Conservation (phyloP, 2,329 filamentous ascomycete species). For the Trichoderma polysporum region DNA sequence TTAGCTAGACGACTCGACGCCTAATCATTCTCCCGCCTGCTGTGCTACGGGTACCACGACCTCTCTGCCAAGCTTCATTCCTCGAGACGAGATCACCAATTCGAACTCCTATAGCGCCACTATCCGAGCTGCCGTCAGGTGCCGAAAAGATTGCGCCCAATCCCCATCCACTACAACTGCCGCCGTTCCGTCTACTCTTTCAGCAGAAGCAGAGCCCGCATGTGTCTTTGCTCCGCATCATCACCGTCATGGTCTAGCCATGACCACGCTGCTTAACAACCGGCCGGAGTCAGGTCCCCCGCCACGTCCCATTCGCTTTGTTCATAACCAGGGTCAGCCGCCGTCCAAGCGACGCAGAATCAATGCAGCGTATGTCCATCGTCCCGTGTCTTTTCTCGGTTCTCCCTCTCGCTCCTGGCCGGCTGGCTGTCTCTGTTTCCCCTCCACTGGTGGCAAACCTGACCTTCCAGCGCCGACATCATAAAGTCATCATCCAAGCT, state of each 20-base stretch:
- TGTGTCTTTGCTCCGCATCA: conserved; percentile 16
- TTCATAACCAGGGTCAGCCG: conserved; percentile 78
- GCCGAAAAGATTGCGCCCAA: not conserved
- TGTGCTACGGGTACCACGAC: not conserved
- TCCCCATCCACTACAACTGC: not conserved
- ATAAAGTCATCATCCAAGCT: not conserved
- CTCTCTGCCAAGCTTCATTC: not conserved
- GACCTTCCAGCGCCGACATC: not conserved
- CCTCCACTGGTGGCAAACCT: not conserved
- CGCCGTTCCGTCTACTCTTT: not conserved
- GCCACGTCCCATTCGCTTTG: conserved; percentile 70
- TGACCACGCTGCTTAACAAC: conserved; percentile 49
- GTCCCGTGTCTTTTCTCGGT: not conserved
- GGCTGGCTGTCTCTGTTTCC: not conserved
- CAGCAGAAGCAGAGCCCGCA: conserved; percentile 1
- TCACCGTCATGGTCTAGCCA: conserved; percentile 42
- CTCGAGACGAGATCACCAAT: not conserved
- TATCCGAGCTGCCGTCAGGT: not conserved
- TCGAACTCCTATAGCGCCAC: not conserved
- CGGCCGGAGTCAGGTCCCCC: conserved; percentile 40
- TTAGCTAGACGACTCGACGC: not conserved
- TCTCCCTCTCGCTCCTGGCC: not conserved
- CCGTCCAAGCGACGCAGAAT: conserved; percentile 77
- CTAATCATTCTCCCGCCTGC: not conserved
- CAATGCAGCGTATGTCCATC: conserved; percentile 66